Percentiles rank a stretch among this genome's conserved stretches.
These are phyloP conservation scores for Soucietia sequanensis DNA, from an alignment of 805 yeast genomes.

Conservation along the genomic window DNA sequence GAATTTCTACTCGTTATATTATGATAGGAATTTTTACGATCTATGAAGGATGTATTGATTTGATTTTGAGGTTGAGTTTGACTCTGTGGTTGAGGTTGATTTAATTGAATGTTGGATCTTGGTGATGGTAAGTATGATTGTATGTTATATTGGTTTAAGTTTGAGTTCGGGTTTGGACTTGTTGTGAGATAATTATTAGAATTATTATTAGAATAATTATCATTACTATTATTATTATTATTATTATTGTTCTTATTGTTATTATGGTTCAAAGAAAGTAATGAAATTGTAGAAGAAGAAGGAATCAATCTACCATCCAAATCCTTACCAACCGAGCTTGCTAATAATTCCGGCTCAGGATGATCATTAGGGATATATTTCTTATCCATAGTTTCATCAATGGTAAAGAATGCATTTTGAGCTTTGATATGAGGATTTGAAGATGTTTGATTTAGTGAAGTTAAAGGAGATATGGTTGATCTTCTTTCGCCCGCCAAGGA, in stretches of 20 bases:
- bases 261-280: conserved; percentile 31
- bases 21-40: conserved; percentile 16
- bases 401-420: conserved; percentile 8
- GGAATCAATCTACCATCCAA: conserved; percentile 40
- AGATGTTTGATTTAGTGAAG: not conserved
- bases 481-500: conserved; percentile 23
- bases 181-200: not conserved
- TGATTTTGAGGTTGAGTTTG: conserved; percentile 4
- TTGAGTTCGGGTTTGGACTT: not conserved
- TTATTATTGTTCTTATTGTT: not conserved
- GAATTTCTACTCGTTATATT: conserved; percentile 20
- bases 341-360: conserved; percentile 44
- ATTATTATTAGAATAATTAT: not conserved
- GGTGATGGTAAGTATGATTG: conserved; percentile 3
- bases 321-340: conserved; percentile 43
- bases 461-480: not conserved
- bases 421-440: conserved; percentile 2
- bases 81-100: conserved; percentile 3
- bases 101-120: conserved; percentile 2
- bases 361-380: conserved; percentile 27
- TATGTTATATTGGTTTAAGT: conserved; percentile 1
- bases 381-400: conserved; percentile 12
- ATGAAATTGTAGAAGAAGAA: conserved; percentile 41
- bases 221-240: too few species aligned
- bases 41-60: conserved; percentile 10